Evolutionary conservation across 1,284 basidiomycete genomes (phyloP), one percentile per base, ranked within the genome.

Genomic region (Neonothopanus nambi): DNA sequence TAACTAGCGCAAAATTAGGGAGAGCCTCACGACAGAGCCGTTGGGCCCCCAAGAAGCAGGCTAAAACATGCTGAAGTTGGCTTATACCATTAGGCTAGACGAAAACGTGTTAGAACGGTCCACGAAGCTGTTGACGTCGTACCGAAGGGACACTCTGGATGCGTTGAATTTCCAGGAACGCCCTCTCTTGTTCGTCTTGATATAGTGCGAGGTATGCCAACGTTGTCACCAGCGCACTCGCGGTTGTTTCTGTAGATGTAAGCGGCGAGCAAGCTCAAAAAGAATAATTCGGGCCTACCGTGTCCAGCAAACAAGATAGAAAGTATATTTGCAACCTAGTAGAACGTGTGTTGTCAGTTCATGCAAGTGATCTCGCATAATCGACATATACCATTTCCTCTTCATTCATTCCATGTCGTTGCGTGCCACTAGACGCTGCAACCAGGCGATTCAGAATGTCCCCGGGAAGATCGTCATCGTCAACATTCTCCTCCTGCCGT

Each of bases 271-370:
- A 11, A n/a, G 20, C 11, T 20, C 11, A 7, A n/a, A 20, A 2
- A 37, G 23, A 18, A 35, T 9, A 9, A 17, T 2, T 9, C 24
- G n/a, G 15, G 47, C 35, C 44, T 57, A 67, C 68, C 67, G 57
- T 70, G 67, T 6, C 69, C 69, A 43, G 68, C 67, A 46, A 70
- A 66, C 48, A 68, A 52, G 23, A 71, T 51, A 2, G 62, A 59
- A 42, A 68, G 70, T 5, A 61, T 63, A 45, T 71, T 69, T 3
- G 61, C 63, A 23, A 68, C 57, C 62, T 65, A 41, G 23, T 30
- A 17, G 44, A 13, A 33, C 23, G 21, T n/a, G 5, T 9, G 28
- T 13, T 35, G 1, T 3, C 7, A 4, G 17, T 35, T n/a, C 20
- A 42, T 21, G 15, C 20, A 42, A 13, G 5, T 21, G 13, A 4